Evolutionary conservation across 2,329 filamentous ascomycete genomes (phyloP).

Genomic region (Xylaria sp.): DNA sequence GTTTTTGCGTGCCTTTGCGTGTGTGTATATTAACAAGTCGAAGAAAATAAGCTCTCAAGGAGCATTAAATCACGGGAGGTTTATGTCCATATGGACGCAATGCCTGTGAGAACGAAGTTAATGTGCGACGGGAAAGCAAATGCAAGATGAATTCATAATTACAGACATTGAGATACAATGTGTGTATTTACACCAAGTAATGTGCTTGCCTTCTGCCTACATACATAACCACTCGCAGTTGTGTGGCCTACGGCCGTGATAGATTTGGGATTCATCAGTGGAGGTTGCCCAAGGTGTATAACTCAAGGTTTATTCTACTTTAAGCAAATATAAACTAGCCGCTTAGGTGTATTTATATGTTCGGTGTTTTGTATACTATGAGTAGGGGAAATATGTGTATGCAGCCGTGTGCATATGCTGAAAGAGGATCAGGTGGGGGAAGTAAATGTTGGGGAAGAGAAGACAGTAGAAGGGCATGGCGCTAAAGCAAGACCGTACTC

Average conservation of each 20-base stretch:
- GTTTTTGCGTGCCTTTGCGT: neutral
- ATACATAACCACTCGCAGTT: too few species aligned
- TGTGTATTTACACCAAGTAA: neutral
- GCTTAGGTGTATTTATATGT: too few species aligned
- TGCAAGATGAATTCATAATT: slow-evolving; percentile 14
- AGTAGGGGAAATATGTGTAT: neutral
- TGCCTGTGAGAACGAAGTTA: neutral
- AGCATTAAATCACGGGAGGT: neutral
- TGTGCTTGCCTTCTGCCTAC: too few species aligned
- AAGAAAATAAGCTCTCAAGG: neutral
- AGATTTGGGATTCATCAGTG: too few species aligned
- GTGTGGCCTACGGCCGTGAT: too few species aligned
- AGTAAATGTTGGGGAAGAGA: neutral
- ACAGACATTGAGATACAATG: neutral
- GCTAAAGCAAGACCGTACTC: neutral
- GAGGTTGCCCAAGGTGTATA: too few species aligned
- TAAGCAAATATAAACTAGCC: too few species aligned
- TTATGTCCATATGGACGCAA: neutral
- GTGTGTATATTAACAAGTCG: neutral
- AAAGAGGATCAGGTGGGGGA: neutral
- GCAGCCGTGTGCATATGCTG: neutral
- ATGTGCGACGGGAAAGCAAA: neutral
- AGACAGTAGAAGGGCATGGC: neutral
- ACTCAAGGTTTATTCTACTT: too few species aligned
- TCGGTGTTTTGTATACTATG: neutral